Base-by-base conservation (phyloP, 2,329 filamentous ascomycete species). In the Stachybotrys echinatus region DNA sequence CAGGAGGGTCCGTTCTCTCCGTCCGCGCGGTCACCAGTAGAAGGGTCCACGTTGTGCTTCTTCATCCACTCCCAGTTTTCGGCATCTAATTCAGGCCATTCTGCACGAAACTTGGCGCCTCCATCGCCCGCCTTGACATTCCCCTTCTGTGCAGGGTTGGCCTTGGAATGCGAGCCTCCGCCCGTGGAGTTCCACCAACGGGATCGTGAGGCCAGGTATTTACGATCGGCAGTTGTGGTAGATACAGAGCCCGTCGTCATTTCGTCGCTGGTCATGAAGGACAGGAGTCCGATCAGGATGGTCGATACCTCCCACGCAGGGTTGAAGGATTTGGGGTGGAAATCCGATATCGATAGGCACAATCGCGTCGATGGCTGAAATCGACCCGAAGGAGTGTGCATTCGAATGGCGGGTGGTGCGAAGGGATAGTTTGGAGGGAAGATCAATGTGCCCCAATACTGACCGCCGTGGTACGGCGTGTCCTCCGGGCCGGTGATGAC, bases 191-290 rank as follows among this genome's bases (percentile, higher is more conserved):
- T 99, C 92, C 92, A 97, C 94, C 94, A 99, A 49, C 89, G 77
- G 17, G 89, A 89, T 54, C 88, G 80, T 21, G 80, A 77, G 0
- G 94, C 91, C 46, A 91, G 83, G 60, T 86, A 80, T 66, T 83
- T 87, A 53, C 92, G 83, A 74, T 97, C 92, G 4, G 80, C 75
- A 46, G 89, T 81, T 0, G 83, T 87, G 18, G 85, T 89, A 6
- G 86, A 85, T 23, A 99, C 83, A 23, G 87, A 92, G 2, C 94
- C 94, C 0, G 94, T 97, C 0, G 94, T 99, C 88, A 97, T 96
- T 74, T 99, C 94, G 65, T 99, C 92, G 57, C 89, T 90, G 3
- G 92, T 97, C 94, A 99, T 99, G 71, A 99, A 99, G 38, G 88
- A 95, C 54, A 97, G 76, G 23, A 99, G 80, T 10, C 94, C 94